phyloP scores from a whole-genome alignment of 495 filamentous ascomycete species.

The Hypoxylon fragiforme region DNA sequence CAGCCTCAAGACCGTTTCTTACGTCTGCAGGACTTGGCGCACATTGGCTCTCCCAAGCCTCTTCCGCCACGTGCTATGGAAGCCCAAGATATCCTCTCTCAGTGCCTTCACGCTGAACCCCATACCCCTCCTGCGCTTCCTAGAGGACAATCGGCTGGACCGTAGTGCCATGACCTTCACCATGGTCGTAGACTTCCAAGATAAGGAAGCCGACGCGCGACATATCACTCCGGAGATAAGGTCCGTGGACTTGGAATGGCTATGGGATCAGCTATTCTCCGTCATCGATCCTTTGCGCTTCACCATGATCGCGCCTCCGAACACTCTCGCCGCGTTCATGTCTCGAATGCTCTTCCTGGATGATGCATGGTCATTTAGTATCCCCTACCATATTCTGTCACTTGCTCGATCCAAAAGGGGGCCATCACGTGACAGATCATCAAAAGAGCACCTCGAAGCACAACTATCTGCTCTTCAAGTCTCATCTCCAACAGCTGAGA shows the following conservation, averaged over 20 bases:
- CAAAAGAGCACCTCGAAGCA: constrained; percentile 1
- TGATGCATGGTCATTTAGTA: constrained; percentile 46
- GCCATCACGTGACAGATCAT: constrained; percentile 1
- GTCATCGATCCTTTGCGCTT: constrained; percentile 46
- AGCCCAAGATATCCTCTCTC: constrained; percentile 30
- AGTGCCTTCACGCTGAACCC: constrained; percentile 31
- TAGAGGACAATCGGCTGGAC: constrained; percentile 36
- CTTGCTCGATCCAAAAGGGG: constrained; percentile 27
- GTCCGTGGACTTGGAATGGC: constrained; percentile 38
- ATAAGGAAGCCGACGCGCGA: constrained; percentile 15
- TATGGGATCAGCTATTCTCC: constrained; percentile 50
- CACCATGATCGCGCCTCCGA: constrained; percentile 47
- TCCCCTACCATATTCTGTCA: constrained; percentile 50
- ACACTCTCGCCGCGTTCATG: constrained; percentile 45
- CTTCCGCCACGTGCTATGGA: constrained; percentile 48
- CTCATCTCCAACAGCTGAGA: constrained; percentile 1
- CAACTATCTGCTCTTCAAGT: constrained; percentile 2
- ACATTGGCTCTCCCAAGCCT: constrained; percentile 41
- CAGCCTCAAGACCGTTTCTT: constrained; percentile 45
- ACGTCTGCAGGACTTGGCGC: constrained; percentile 49
- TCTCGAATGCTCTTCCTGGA: constrained; percentile 42
- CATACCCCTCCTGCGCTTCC: constrained; percentile 39
- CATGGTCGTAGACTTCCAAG: constrained; percentile 30
- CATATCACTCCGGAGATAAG: constrained; percentile 31
- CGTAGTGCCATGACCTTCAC: constrained; percentile 41